Conservation (phyloP, 495 filamentous ascomycete genomes). For the Penicillium daleae region DNA sequence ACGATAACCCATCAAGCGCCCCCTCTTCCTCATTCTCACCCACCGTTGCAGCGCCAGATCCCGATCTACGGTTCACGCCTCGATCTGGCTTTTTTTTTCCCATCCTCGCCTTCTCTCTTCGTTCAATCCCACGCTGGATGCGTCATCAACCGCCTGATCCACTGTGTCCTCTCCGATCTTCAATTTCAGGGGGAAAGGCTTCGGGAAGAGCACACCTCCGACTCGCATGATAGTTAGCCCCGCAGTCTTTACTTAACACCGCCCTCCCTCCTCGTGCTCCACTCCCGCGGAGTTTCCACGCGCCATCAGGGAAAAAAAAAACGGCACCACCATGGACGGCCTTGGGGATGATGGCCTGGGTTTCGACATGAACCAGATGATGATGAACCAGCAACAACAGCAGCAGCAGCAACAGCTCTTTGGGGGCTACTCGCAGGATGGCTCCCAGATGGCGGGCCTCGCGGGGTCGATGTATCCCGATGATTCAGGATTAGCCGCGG, state of each 20-base stretch:
- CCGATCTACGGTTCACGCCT: background rate
- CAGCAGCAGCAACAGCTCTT: constrained; percentile 73
- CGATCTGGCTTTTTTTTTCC: constrained; percentile 1
- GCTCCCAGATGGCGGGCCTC: constrained; percentile 60
- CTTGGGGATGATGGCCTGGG: constrained; percentile 48
- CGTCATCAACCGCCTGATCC: constrained; percentile 23
- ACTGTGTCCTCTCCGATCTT: constrained; percentile 8
- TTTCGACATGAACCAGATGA: constrained; percentile 46
- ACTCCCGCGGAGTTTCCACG: constrained; percentile 29
- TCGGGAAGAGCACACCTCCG: constrained; percentile 17
- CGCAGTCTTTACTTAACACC: constrained; percentile 28
- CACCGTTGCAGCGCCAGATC: background rate
- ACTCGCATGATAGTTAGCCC: constrained; percentile 20
- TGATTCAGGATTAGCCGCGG: constrained; percentile 44
- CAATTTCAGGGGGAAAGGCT: constrained; percentile 19
- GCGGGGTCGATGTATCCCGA: constrained; percentile 66
- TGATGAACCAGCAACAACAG: constrained; percentile 58
- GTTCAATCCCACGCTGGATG: constrained; percentile 13
- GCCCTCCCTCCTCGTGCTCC: constrained; percentile 21
- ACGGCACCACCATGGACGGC: constrained; percentile 37
- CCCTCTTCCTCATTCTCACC: background rate
- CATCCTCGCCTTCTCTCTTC: background rate
- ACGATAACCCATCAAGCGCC: background rate
- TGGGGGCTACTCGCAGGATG: constrained; percentile 63
- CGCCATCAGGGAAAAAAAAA: constrained; percentile 18